A percentile compares a stretch with the other conserved stretches of the same genome.
Evolutionary conservation across 192 early-diverging fungal genomes (phyloP).

Genomic region (Entomortierella beljakovae): DNA sequence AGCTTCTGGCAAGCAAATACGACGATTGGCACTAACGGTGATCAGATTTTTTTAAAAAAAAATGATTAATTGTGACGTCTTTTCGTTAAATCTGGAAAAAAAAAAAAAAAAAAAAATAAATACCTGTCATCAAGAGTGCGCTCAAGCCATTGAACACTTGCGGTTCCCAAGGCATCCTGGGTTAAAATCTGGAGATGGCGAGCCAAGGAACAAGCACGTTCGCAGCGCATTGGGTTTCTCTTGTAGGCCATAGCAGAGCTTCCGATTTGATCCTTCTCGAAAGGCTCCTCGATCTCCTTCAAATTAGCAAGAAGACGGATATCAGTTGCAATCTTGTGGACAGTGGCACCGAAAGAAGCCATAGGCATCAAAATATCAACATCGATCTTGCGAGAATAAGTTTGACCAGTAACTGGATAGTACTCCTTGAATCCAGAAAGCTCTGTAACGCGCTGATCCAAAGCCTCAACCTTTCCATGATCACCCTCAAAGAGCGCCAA

Average conservation of each 20-base stretch:
- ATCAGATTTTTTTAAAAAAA: background rate
- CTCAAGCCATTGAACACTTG: conserved; percentile 96
- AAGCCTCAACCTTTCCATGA: conserved; percentile 91
- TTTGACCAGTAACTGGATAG: conserved; percentile 96
- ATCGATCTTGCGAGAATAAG: conserved; percentile 98
- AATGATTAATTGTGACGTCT: background rate
- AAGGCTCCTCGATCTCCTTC: conserved; percentile 99
- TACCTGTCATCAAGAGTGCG: conserved; percentile 95
- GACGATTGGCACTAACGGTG: conserved; percentile 83
- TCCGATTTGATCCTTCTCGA: conserved; percentile 99
- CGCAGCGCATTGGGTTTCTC: conserved; percentile 99
- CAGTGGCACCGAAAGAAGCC: conserved; percentile 93
- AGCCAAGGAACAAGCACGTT: conserved; percentile 94
- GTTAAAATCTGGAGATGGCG: conserved; percentile 95
- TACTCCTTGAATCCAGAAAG: conserved; percentile 84
- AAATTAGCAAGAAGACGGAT: conserved; percentile 95
- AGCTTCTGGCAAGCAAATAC: conserved; percentile 95
- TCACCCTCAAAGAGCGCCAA: conserved; percentile 94
- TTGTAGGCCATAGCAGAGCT: conserved; percentile 99
- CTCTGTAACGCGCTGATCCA: conserved; percentile 93
- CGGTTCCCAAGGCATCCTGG: conserved; percentile 89
- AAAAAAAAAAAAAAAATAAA: background rate
- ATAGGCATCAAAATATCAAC: conserved; percentile 89
- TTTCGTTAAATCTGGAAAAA: background rate
- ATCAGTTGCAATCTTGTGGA: conserved; percentile 97